These are phyloP conservation scores for Lentinula novae-zelandiae DNA, from an alignment of 1,284 basidiomycete species.

Conservation along the genomic window DNA sequence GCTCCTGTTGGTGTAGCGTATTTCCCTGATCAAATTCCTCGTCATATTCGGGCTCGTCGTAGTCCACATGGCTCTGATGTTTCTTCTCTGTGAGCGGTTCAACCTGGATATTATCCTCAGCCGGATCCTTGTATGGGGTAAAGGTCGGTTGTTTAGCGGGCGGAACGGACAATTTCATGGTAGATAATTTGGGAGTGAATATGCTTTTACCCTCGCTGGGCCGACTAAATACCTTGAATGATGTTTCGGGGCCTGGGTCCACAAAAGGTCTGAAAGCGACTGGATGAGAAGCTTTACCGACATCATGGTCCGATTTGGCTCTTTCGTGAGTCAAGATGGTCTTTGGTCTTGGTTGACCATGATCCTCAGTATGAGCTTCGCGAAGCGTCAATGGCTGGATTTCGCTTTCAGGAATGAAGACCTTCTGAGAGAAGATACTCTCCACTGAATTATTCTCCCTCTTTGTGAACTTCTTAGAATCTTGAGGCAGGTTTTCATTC, in stretches of 20 bases:
- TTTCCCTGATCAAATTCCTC: conserved; percentile 24
- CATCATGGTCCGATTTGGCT: conserved; percentile 39
- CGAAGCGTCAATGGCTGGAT: conserved; percentile 37
- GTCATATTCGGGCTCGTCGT: background rate
- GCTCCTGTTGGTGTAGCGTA: conserved; percentile 11
- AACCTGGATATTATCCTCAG: background rate
- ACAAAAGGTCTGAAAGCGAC: conserved; percentile 47
- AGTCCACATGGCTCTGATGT: background rate
- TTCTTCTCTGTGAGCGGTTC: background rate
- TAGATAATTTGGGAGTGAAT: conserved; percentile 43
- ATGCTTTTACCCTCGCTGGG: conserved; percentile 42
- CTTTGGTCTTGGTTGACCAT: conserved; percentile 35
- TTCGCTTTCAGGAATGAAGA: conserved; percentile 54
- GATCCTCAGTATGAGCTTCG: conserved; percentile 45
- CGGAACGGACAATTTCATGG: conserved; percentile 36
- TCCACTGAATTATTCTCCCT: background rate
- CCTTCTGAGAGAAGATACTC: conserved; percentile 46
- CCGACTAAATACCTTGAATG: conserved; percentile 71
- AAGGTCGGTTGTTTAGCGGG: conserved; percentile 39
- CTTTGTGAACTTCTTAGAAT: conserved; percentile 1
- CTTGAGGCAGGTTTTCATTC: conserved; percentile 21
- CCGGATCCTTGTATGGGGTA: conserved; percentile 35
- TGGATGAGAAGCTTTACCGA: conserved; percentile 20
- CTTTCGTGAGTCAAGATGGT: conserved; percentile 35
- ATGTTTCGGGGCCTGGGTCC: conserved; percentile 41